Base-by-base conservation (phyloP, 257 asterid genomes). In the Primulina eburnea region DNA sequence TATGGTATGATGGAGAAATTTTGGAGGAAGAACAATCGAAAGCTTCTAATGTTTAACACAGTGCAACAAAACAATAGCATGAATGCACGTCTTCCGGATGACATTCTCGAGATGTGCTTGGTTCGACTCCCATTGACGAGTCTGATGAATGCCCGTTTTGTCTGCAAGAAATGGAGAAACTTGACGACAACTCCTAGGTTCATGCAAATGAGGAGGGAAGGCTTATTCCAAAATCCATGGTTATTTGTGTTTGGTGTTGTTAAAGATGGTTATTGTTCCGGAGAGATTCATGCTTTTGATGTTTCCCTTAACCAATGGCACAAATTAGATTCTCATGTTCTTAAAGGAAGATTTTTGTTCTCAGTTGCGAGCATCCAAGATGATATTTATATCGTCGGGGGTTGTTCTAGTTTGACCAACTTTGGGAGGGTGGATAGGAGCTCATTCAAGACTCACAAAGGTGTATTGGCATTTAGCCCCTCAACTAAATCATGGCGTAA, bases 351-450 rank as follows among this genome's bases (percentile, higher is more conserved):
- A 72, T 94, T 89, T 70, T 67, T 88, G 75, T 94, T 91, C 62
- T 91, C 99, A 6, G 87, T 89, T 58, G 85, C 96, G 47, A 82
- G 90, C 73, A 69, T 87, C 34, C 85, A 73, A 47, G 91, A 88
- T 40, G 90, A 91, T 32, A 73, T 94, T 73, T 91, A 85, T 47
- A 73, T 89, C 0, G 92, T 88, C 7, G 99, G 99, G 35, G 99
- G 99, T 59, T 81, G 97, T 81, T 87, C 99, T 70, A 94, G 99
- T 90, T 80, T 94, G 86, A 80, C 96, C 47, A 91, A 89, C 79
- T 89, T 84, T 2, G 97, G 97, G 32, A 84, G 84, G 73, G 83
- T 93, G 50, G 99, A 93, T 74, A 80, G 88, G 67, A 90, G 92
- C 88, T 86, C 95, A 10, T 85, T 81, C 82, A 93, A 85, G 87